These are phyloP conservation scores for Nakazawaea wickerhamii DNA, from an alignment of 805 yeast species.

Conservation along the genomic window DNA sequence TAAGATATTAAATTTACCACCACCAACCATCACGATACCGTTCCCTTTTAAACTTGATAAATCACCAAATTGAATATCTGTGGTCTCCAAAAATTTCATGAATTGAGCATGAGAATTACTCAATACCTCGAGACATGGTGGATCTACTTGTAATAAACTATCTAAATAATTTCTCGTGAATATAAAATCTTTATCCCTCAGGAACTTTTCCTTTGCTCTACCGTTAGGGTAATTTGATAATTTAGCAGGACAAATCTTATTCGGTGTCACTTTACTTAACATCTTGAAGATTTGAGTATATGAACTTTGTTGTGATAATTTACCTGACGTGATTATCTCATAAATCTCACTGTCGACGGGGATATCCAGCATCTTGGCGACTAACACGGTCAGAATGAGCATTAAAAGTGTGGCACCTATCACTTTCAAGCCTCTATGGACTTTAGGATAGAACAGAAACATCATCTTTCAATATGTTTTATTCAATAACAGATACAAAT, in stretches of 20 bases:
- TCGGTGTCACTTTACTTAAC: conserved; percentile 4
- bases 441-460: neutral
- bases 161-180: conserved; percentile 43
- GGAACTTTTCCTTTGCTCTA: conserved; percentile 40
- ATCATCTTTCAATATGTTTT: too few relatives aligned
- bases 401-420: neutral
- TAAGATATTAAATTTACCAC: conserved; percentile 47
- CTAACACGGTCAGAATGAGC: neutral
- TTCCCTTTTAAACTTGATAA: conserved; percentile 22
- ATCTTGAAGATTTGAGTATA: conserved; percentile 6
- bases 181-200: conserved; percentile 33
- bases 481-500: too few relatives aligned
- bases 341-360: conserved; percentile 10
- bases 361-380: conserved; percentile 3
- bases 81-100: conserved; percentile 30
- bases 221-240: conserved; percentile 16
- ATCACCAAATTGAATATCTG: conserved; percentile 29
- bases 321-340: conserved; percentile 10
- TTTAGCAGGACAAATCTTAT: conserved; percentile 2
- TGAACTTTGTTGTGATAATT: conserved; percentile 3
- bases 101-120: conserved; percentile 33
- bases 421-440: neutral
- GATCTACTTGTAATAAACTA: conserved; percentile 36
- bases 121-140: conserved; percentile 27
- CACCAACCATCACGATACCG: conserved; percentile 49